phyloP scores from a whole-genome alignment of 768 basidiomycete species.

The Hypholoma fasciculare region DNA sequence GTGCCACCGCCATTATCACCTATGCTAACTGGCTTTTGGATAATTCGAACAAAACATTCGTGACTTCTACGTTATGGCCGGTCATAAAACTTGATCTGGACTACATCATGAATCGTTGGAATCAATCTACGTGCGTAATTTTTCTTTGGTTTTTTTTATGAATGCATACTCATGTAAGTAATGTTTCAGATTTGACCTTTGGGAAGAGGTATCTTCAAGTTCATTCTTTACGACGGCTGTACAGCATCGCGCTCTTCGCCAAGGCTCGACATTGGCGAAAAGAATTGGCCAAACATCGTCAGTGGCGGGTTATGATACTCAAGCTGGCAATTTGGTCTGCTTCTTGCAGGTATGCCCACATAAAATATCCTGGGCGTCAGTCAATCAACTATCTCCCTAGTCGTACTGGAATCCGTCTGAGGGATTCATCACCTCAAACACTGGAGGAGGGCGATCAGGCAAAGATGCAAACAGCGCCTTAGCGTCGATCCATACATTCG shows the following conservation, averaged over 20 bases:
- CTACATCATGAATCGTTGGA: slow-evolving; percentile 73
- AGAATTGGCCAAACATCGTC: slow-evolving; percentile 49
- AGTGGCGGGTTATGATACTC: slow-evolving; percentile 46
- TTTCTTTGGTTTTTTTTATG: neutral
- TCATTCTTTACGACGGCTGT: slow-evolving; percentile 84
- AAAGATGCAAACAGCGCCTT: slow-evolving; percentile 74
- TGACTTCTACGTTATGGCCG: slow-evolving; percentile 61
- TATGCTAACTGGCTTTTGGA: slow-evolving; percentile 69
- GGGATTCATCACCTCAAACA: slow-evolving; percentile 74
- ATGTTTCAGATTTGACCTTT: slow-evolving; percentile 60
- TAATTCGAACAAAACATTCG: slow-evolving; percentile 50
- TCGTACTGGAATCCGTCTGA: slow-evolving; percentile 71
- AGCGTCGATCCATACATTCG: slow-evolving; percentile 76
- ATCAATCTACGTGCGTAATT: slow-evolving; percentile 52
- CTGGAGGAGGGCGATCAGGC: slow-evolving; percentile 71
- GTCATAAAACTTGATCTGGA: slow-evolving; percentile 72
- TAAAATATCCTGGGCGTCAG: neutral
- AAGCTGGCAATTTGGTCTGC: slow-evolving; percentile 68
- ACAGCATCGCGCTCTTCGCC: slow-evolving; percentile 72
- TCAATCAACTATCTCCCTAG: slow-evolving; percentile 29
- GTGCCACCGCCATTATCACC: slow-evolving; percentile 66
- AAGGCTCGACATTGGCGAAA: slow-evolving; percentile 64
- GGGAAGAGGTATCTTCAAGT: slow-evolving; percentile 73
- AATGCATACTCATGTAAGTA: neutral
- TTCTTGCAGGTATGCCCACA: slow-evolving; percentile 59